Base-by-base conservation (phyloP, 2,329 filamentous ascomycete species). In the Sporothrix pallida region DNA sequence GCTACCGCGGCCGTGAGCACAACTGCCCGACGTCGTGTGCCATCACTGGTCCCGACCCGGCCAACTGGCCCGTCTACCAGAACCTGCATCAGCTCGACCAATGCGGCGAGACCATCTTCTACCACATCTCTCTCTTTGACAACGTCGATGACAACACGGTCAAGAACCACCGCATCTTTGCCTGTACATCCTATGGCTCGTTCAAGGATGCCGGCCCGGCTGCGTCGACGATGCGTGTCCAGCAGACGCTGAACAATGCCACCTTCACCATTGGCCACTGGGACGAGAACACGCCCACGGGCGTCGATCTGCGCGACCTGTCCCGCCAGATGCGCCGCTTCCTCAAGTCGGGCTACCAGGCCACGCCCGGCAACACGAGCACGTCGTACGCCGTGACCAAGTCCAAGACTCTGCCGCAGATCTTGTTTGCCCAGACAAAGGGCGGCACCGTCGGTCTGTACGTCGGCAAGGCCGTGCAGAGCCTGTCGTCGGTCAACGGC, bases 381-480 rank as follows among this genome's bases (percentile, higher is more conserved):
- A 12, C 46, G 23, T 13, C 31, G 8, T 17, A 7, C 26, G 9
- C n/a, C n/a, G 42, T 31, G 8, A 31, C 67, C 26, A 5, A 17
- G 8, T 26, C 67, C 26, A 5, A 17, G 15, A 20, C 42, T 23
- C 67, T 23, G 23, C 74, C 79, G 8, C 75, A 78, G 56, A 78
- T 81, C 42, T 72, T 82, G 26, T 82, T 78, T 75, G 80, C 76
- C 7, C 78, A 77, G 74, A 79, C 77, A 65, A 79, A 77, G 2
- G 76, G 77, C 56, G 78, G 78, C 52, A 78, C 78, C 13, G 72
- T 81, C 26, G 81, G 82, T 63, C 50, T 83, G 60, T 83, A 83
- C 72, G 79, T 83, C n/a, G 81, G 82, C 75, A 78, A 77, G 62
- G 78, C 75, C 71, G 74, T 81, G 62, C 62, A 81, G 26, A 77